phyloP scores from a whole-genome alignment of 1,284 basidiomycete genomes.

The Ustilago sp. region DNA sequence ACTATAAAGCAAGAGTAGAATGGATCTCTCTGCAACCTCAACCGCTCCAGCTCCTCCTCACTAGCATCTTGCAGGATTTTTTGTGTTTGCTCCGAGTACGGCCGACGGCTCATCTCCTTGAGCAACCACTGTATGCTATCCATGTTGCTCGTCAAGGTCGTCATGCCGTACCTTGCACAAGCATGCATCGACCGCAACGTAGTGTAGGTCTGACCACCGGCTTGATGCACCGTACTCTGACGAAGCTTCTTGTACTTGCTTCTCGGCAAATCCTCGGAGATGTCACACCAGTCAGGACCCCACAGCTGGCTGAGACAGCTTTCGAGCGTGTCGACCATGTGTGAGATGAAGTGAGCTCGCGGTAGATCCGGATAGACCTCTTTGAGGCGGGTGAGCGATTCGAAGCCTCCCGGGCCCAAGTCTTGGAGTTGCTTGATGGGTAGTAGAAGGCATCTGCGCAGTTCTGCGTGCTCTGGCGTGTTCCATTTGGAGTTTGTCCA shows the following conservation, averaged over 20 bases:
- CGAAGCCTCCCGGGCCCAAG: slow-evolving; percentile 34
- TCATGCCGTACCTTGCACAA: slow-evolving; percentile 42
- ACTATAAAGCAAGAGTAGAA: slow-evolving; percentile 37
- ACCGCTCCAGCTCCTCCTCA: slow-evolving; percentile 5
- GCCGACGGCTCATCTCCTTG: slow-evolving; percentile 38
- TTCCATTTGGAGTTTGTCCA: slow-evolving; percentile 49
- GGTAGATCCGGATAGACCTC: slow-evolving; percentile 39
- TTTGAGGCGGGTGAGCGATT: slow-evolving; percentile 19
- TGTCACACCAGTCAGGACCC: slow-evolving; percentile 43
- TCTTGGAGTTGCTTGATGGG: slow-evolving; percentile 38
- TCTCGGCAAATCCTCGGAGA: slow-evolving; percentile 31
- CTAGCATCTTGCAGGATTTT: slow-evolving; percentile 8
- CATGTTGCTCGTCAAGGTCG: slow-evolving; percentile 56
- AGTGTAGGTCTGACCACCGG: slow-evolving; percentile 38
- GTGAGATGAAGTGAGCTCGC: slow-evolving; percentile 42
- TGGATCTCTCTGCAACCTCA: slow-evolving; percentile 2
- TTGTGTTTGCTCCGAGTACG: slow-evolving; percentile 23
- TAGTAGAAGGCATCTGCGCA: slow-evolving; percentile 26
- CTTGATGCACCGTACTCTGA: slow-evolving; percentile 35
- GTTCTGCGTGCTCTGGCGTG: slow-evolving; percentile 12
- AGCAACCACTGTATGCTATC: slow-evolving; percentile 58
- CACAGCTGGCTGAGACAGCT: slow-evolving; percentile 40
- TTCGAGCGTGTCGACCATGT: slow-evolving; percentile 43
- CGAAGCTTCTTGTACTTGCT: slow-evolving; percentile 45
- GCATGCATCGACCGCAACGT: slow-evolving; percentile 33